Conservation (phyloP, 176 grass and related monocot genomes). For the Carex myosuroides region DNA sequence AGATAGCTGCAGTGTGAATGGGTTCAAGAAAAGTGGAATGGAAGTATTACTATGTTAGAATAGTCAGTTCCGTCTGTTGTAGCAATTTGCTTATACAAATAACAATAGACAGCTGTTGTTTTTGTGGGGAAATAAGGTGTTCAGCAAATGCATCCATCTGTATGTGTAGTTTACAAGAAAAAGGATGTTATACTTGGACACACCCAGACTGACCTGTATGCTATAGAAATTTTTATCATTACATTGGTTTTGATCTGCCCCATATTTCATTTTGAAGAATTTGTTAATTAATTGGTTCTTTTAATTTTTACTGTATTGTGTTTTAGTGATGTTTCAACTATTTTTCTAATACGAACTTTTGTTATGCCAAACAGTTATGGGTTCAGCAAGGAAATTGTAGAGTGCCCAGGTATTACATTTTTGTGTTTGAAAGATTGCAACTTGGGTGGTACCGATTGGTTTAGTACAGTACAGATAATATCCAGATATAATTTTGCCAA, state of each 20-base stretch:
- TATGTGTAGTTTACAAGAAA: not conserved
- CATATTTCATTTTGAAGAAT: not conserved
- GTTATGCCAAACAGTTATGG: constrained; percentile 55
- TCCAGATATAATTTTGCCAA: not conserved
- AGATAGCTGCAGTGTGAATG: too few species aligned
- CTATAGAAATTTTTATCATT: not conserved
- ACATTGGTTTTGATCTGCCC: not conserved
- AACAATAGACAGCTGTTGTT: not conserved
- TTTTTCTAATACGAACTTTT: constrained; percentile 5
- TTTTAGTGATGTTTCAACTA: not conserved
- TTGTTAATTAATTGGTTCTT: not conserved
- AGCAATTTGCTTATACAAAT: not conserved
- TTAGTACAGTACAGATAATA: not conserved
- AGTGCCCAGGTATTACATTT: constrained; percentile 51
- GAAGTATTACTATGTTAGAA: not conserved
- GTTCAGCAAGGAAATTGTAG: constrained; percentile 91
- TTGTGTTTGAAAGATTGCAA: not conserved
- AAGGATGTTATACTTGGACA: not conserved
- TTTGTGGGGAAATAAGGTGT: not conserved
- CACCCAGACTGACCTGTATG: not conserved
- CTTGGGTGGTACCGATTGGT: not conserved
- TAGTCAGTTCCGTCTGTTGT: not conserved
- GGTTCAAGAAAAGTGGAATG: not conserved
- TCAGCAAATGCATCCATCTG: not conserved
- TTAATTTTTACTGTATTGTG: not conserved